Base-by-base conservation (phyloP, 768 basidiomycete species). In the Piloderma croceum region DNA sequence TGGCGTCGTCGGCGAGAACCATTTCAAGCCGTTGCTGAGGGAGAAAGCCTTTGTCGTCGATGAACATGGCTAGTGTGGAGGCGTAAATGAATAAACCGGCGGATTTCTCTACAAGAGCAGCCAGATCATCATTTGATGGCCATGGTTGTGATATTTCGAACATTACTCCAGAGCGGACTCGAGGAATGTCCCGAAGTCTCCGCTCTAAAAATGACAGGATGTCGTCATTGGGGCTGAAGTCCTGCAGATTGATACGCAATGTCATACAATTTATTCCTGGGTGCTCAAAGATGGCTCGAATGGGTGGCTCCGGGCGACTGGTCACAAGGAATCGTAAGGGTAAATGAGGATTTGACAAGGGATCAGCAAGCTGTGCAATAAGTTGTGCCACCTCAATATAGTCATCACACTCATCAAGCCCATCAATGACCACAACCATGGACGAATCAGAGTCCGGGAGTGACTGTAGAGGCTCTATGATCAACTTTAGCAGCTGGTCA, bases 231-330 rank as follows among this genome's bases (percentile, higher is more conserved):
- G 40, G 21, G 32, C 18, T 24, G 20, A n/a, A 24, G 9, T 22
- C 27, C 21, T 38, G 36, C 25, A 13, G 24, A 23, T 35, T 24
- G 7, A 36, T 12, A 22, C 21, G 17, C 12, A 18, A 6, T 47
- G 25, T 23, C 42, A 31, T 33, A 46, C 41, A 3, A 39, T 23
- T 10, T 51, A 35, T 13, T 49, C 42, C 3, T 15, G n/a, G n/a
- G 31, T 18, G 11, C 12, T 35, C 7, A 22, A 51, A 38, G 3
- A 42, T 34, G 13, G 31, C 24, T 3, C 31, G 41, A n/a, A 62
- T 56, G 19, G 52, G 46, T 13, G 44, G 45, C 35, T 62, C 61
- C 3, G 53, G 53, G 4, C 61, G 51, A 43, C 59, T 62, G n/a
- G 52, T 44, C 12, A 60, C 39, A 9, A 57, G 39, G 34, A 56